Percentiles rank a stretch among this genome's conserved stretches.
Conservation (phyloP, 257 asterid species). For the Solanum ahanhuiri region DNA sequence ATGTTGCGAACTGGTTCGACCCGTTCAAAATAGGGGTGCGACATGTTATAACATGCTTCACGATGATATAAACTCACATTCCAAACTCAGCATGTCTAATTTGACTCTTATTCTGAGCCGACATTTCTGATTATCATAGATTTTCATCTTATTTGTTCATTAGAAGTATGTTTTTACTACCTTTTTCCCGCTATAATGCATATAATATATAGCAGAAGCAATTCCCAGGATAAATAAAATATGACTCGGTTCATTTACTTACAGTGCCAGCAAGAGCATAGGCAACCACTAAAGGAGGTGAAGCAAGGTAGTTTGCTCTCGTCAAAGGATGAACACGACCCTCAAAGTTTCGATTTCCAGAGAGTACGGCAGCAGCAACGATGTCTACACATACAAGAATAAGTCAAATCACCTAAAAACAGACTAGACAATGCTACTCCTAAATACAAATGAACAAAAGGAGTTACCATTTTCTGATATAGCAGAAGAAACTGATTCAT, state of each 20-base stretch:
- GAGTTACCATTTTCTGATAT: conserved; percentile 81
- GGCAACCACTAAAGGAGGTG: conserved; percentile 97
- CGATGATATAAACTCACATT: background rate
- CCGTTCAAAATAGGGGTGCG: background rate
- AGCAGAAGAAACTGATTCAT: conserved; percentile 75
- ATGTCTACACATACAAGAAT: conserved; percentile 38
- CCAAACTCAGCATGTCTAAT: background rate
- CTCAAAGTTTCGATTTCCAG: conserved; percentile 92
- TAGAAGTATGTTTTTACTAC: background rate
- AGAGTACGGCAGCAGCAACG: conserved; percentile 93
- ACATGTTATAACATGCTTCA: background rate
- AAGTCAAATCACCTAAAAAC: background rate
- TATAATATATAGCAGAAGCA: background rate
- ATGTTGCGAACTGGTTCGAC: background rate
- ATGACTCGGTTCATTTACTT: conserved; percentile 12
- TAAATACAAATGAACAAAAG: background rate
- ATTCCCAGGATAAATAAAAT: background rate
- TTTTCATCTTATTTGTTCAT: background rate
- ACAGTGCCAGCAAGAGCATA: conserved; percentile 99
- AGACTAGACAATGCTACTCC: background rate
- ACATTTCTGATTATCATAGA: background rate
- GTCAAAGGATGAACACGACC: conserved; percentile 95
- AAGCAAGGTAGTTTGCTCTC: conserved; percentile 92
- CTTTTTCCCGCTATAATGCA: background rate
- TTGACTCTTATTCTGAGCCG: background rate